A percentile compares a stretch with the other conserved stretches of the same genome.
Evolutionary conservation across 805 yeast genomes (phyloP).

Genomic region (Myxozyma sirexii): DNA sequence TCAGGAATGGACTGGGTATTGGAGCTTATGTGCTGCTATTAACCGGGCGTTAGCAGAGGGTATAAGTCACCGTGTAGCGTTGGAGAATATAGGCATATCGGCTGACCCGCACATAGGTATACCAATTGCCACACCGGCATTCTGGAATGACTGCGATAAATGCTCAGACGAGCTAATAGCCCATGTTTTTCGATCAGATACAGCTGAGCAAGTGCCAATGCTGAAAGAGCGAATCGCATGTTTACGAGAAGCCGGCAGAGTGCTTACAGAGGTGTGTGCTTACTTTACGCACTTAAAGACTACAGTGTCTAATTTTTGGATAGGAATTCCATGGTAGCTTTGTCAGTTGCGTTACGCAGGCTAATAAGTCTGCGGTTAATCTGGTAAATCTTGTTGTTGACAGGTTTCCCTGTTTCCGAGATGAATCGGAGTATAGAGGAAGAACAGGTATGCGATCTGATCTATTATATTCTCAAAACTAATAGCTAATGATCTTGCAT

Average conservation of each 20-base stretch:
- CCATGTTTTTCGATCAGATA: slow-evolving; percentile 43
- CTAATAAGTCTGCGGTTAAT: slow-evolving; percentile 41
- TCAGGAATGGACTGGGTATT: slow-evolving; percentile 47
- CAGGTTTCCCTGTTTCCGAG: slow-evolving; percentile 44
- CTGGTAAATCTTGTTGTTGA: slow-evolving; percentile 41
- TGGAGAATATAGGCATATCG: background rate
- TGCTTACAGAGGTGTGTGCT: slow-evolving; percentile 28
- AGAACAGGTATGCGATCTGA: slow-evolving; percentile 9
- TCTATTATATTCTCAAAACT: background rate
- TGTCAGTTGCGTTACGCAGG: slow-evolving; percentile 36
- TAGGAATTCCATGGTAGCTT: slow-evolving; percentile 35
- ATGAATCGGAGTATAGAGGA: slow-evolving; percentile 40
- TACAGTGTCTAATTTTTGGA: background rate
- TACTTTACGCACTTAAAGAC: background rate
- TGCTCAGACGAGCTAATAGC: slow-evolving; percentile 36
- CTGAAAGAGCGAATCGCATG: slow-evolving; percentile 42
- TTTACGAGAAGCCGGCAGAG: slow-evolving; percentile 45
- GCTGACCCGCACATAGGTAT: slow-evolving; percentile 35
- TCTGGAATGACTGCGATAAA: slow-evolving; percentile 42
- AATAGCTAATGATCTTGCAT: background rate
- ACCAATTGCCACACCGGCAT: slow-evolving; percentile 45
- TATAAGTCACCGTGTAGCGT: background rate
- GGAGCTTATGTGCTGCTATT: slow-evolving; percentile 50
- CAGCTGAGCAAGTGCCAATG: slow-evolving; percentile 44
- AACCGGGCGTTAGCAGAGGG: slow-evolving; percentile 47